Conservation (phyloP, 1,139 yeast species). For the Geotrichum reessii region DNA sequence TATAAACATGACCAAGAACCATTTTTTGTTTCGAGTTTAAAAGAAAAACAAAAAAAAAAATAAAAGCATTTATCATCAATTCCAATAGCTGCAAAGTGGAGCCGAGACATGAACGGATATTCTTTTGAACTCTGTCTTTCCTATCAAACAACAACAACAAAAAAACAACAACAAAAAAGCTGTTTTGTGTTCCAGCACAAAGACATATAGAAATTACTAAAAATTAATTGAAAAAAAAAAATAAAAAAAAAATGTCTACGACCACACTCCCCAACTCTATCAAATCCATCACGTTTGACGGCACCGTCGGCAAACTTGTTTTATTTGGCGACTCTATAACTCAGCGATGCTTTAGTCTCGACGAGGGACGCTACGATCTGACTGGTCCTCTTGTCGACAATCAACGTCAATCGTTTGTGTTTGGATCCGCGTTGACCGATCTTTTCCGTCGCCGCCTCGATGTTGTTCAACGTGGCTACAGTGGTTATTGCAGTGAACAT, state of each 20-base stretch:
- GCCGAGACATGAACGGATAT: no score
- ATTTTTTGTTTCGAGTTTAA: no score
- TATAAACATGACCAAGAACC: no score
- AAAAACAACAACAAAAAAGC: no score
- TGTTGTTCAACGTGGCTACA: slow-evolving; percentile 51
- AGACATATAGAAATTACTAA: no score
- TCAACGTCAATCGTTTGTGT: not conserved
- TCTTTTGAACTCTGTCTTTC: no score
- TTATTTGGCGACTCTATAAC: slow-evolving; percentile 67
- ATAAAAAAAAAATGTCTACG: not conserved
- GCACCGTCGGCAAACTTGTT: slow-evolving; percentile 40
- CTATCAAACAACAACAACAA: no score
- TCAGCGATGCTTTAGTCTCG: slow-evolving; percentile 39
- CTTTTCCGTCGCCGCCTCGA: slow-evolving; percentile 42
- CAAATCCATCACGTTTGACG: slow-evolving; percentile 10
- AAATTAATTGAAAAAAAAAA: not conserved
- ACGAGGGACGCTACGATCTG: slow-evolving; percentile 9
- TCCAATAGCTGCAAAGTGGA: no score
- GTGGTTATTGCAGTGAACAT: slow-evolving; percentile 54
- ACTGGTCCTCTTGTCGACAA: not conserved
- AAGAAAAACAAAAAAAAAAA: no score
- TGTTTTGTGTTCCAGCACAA: no score
- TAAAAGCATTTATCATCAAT: no score
- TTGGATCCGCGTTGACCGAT: slow-evolving; percentile 15
- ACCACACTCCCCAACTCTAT: slow-evolving; percentile 5